Conservation (phyloP, 139 green algal genomes). For the Micromonas commoda region DNA sequence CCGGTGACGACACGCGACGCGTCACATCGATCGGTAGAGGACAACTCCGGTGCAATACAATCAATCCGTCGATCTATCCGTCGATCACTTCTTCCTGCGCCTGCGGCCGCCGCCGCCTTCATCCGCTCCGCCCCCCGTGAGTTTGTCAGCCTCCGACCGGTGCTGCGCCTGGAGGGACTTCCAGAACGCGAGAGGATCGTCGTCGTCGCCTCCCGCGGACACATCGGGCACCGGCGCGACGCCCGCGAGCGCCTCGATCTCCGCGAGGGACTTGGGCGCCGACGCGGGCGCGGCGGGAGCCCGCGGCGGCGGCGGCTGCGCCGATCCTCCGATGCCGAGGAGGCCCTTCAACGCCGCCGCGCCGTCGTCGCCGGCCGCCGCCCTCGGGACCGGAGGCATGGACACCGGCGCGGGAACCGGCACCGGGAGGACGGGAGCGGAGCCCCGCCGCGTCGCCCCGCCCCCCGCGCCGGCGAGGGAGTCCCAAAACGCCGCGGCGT, state of each 20-base stretch:
- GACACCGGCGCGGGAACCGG: not conserved
- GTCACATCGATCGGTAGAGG: too few relatives aligned
- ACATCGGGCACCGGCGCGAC: too few relatives aligned
- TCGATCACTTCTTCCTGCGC: not conserved
- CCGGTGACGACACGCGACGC: too few relatives aligned
- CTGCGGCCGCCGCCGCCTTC: not conserved
- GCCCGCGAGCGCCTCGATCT: not conserved
- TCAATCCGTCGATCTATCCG: too few relatives aligned
- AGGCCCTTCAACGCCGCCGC: too few relatives aligned
- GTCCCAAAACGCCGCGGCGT: not conserved
- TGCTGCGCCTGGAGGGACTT: not conserved
- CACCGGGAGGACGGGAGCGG: too few relatives aligned
- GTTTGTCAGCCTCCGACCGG: not conserved
- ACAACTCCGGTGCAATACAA: too few relatives aligned
- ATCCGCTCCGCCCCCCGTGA: not conserved
- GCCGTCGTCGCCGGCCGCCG: too few relatives aligned
- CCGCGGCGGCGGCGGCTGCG: too few relatives aligned
- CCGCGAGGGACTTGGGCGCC: not conserved
- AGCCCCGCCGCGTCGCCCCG: too few relatives aligned
- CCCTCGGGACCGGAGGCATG: not conserved
- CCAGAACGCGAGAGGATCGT: not conserved
- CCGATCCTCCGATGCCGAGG: not conserved
- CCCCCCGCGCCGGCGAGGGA: not conserved
- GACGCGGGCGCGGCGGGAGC: not conserved
- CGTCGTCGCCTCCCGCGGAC: too few relatives aligned